These are phyloP conservation scores for Rhizophagus clarus DNA, from an alignment of 192 early-diverging fungal genomes.

Conservation along the genomic window DNA sequence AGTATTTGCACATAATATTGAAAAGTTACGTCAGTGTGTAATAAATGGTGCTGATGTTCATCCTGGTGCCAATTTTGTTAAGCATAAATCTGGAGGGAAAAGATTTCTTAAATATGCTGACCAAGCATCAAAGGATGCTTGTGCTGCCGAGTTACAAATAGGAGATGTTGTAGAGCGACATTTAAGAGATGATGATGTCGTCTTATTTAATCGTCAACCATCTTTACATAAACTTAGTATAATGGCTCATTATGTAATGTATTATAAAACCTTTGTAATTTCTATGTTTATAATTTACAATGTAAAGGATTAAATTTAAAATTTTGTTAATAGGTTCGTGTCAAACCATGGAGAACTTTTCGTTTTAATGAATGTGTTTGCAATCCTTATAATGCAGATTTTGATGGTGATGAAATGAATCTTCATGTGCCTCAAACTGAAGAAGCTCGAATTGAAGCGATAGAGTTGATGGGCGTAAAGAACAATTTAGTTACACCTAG, in stretches of 20 bases:
- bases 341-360: conserved; percentile 97
- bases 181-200: conserved; percentile 89
- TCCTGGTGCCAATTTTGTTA: conserved; percentile 92
- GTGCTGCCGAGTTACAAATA: conserved; percentile 70
- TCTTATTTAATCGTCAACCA: conserved; percentile 98
- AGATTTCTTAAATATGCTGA: conserved; percentile 72
- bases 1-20: conserved; percentile 89
- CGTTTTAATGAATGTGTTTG: conserved; percentile 99
- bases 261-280: neutral
- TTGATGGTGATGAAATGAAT: conserved; percentile 99
- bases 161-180: conserved; percentile 98
- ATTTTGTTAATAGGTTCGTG: conserved; percentile 56
- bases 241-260: conserved; percentile 90
- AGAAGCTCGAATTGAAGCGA: conserved; percentile 95
- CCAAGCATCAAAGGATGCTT: conserved; percentile 43
- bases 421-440: conserved; percentile 99
- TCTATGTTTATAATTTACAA: neutral
- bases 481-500: conserved; percentile 98
- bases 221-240: conserved; percentile 96
- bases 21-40: conserved; percentile 72
- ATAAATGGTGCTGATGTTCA: conserved; percentile 86
- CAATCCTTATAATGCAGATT: conserved; percentile 99
- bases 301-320: neutral
- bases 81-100: conserved; percentile 48
- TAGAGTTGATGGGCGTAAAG: conserved; percentile 94